phyloP scores from a whole-genome alignment of 805 yeast genomes.

The Cyberlindnera veronae region DNA sequence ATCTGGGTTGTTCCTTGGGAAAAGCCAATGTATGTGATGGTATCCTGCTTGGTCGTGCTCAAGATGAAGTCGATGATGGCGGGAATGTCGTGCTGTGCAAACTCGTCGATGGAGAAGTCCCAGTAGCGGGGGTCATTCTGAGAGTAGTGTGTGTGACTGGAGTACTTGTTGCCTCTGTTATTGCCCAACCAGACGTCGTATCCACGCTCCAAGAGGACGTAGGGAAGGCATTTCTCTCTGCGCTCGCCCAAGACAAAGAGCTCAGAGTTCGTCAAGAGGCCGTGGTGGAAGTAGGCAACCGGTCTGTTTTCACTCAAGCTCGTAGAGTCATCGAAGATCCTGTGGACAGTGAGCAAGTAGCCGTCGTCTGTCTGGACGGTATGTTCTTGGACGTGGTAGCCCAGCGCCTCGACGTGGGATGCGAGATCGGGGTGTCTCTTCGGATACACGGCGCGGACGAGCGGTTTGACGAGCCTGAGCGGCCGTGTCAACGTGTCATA shows the following conservation, averaged over 20 bases:
- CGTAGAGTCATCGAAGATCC: conserved; percentile 33
- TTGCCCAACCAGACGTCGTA: conserved; percentile 96
- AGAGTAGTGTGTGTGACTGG: conserved; percentile 32
- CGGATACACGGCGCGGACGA: conserved; percentile 7
- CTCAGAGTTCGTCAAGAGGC: conserved; percentile 75
- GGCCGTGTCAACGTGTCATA: no score
- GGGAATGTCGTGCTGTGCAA: conserved; percentile 89
- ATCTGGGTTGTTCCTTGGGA: conserved; percentile 95
- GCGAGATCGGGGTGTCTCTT: conserved; percentile 5
- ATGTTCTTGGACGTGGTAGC: conserved; percentile 63
- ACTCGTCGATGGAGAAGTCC: conserved; percentile 90
- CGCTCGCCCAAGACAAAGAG: conserved; percentile 47
- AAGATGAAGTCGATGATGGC: conserved; percentile 73
- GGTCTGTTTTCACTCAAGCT: conserved; percentile 21
- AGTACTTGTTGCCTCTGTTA: conserved; percentile 89
- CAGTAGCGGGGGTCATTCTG: conserved; percentile 54
- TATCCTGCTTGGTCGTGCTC: conserved; percentile 38
- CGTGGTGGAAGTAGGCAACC: conserved; percentile 79
- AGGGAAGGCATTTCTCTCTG: conserved; percentile 53
- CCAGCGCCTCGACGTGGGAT: conserved; percentile 38
- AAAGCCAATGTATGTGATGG: conserved; percentile 77
- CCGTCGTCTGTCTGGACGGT: conserved; percentile 67
- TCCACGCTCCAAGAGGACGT: conserved; percentile 69
- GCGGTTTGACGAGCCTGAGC: conserved; percentile 3
- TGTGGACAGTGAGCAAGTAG: conserved; percentile 63